Conservation (phyloP, 2,329 filamentous ascomycete species). For the Calonectria pteridis region DNA sequence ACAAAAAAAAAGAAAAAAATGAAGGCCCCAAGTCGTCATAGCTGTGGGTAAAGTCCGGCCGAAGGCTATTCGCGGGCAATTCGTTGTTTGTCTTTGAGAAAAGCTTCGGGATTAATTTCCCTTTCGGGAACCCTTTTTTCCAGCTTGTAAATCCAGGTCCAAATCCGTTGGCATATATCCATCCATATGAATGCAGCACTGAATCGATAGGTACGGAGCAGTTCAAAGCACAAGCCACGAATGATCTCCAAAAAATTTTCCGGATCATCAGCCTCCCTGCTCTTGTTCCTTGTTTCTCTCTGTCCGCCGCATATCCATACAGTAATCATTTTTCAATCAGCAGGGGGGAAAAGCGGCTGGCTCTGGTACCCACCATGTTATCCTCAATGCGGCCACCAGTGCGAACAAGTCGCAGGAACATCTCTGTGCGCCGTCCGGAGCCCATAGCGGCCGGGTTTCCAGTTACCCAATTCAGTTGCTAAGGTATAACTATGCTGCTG, state of each 20-base stretch:
- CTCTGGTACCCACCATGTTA: background rate
- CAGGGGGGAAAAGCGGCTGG: background rate
- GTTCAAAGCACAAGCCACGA: slow-evolving; percentile 7
- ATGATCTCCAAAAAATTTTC: slow-evolving; percentile 1
- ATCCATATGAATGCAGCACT: background rate
- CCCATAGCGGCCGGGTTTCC: background rate
- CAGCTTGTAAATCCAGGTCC: background rate
- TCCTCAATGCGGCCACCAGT: slow-evolving; percentile 21
- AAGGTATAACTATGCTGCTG: background rate
- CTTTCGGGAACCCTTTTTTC: background rate
- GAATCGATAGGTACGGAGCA: background rate
- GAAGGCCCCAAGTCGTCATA: background rate
- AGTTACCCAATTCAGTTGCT: background rate
- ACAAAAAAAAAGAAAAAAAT: background rate
- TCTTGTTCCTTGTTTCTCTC: background rate
- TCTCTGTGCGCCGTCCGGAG: background rate
- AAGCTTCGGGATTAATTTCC: background rate
- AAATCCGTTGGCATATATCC: background rate
- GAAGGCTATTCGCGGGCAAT: background rate
- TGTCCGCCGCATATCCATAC: background rate
- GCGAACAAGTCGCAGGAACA: slow-evolving; percentile 19
- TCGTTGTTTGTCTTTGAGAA: background rate
- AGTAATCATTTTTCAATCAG: background rate
- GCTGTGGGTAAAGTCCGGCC: background rate
- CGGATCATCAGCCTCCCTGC: slow-evolving; percentile 8